phyloP scores from a whole-genome alignment of 2,329 filamentous ascomycete genomes.

The Bipolaris cookei region DNA sequence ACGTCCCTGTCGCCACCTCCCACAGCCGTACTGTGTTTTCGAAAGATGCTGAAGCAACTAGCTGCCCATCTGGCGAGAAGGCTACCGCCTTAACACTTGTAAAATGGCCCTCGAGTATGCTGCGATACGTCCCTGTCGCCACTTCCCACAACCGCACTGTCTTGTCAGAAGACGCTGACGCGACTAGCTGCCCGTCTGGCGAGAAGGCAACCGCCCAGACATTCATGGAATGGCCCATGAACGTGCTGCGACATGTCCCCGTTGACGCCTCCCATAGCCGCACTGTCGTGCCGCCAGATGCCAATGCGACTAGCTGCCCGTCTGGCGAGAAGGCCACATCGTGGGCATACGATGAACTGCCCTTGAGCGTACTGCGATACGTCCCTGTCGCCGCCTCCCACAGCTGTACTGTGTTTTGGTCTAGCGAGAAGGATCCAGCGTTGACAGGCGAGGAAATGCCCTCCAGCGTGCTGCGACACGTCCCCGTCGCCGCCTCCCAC shows the following conservation, averaged over 20 bases:
- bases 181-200: too few species aligned
- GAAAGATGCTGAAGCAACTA: too few species aligned
- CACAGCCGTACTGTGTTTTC: too few species aligned
- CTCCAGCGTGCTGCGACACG: not conserved
- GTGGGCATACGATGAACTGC: not conserved
- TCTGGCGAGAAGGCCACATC: not conserved
- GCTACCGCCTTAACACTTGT: too few species aligned
- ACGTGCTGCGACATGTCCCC: not conserved
- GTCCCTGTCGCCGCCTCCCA: slow-evolving; percentile 5
- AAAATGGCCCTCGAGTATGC: too few species aligned
- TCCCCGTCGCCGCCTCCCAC: not conserved
- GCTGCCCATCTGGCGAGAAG: too few species aligned
- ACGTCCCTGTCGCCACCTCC: not conserved
- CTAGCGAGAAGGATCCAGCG: too few species aligned
- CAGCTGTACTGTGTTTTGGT: slow-evolving; percentile 12
- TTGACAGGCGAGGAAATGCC: too few species aligned
- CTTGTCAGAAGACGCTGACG: too few species aligned
- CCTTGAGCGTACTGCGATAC: not conserved
- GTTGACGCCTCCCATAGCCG: not conserved
- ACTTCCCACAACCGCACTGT: too few species aligned
- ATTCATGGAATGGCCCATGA: not conserved
- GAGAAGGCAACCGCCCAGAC: too few species aligned
- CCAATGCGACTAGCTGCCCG: not conserved
- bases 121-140: too few species aligned
- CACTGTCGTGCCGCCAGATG: not conserved